These are phyloP conservation scores for Rubroshorea leprosula DNA, from an alignment of 345 rosid species.

Conservation along the genomic window DNA sequence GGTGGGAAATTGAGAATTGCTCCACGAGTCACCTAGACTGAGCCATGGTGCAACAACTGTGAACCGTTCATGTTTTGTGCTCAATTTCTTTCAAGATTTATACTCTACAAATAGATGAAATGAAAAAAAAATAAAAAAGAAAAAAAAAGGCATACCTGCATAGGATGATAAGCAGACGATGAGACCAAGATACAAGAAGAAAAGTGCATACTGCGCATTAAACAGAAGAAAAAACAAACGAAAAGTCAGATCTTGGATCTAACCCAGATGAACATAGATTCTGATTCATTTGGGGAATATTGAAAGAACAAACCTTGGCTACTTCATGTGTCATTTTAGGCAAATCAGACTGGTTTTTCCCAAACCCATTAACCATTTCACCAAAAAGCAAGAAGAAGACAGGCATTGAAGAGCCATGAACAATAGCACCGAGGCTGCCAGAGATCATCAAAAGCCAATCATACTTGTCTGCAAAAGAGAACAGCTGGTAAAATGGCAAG, in stretches of 20 bases:
- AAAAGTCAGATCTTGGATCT: constrained; percentile 46
- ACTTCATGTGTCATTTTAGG: constrained; percentile 91
- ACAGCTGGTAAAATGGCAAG: constrained; percentile 85
- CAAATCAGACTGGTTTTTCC: constrained; percentile 90
- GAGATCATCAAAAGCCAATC: constrained; percentile 71
- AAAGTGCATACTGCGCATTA: constrained; percentile 86
- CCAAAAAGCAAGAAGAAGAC: constrained; percentile 93
- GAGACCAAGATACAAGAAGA: constrained; percentile 92
- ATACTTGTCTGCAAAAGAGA: constrained; percentile 88
- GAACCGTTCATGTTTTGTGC: background rate
- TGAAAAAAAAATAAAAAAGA: background rate
- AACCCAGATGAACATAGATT: background rate
- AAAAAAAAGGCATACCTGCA: constrained; percentile 53
- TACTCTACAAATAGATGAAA: constrained; percentile 4
- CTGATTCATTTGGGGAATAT: background rate
- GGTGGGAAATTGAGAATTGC: constrained; percentile 22
- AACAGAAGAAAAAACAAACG: constrained; percentile 9
- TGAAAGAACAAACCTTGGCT: constrained; percentile 42
- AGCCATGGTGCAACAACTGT: constrained; percentile 6
- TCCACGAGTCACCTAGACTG: constrained; percentile 15
- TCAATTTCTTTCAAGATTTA: constrained; percentile 2
- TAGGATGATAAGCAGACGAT: constrained; percentile 95
- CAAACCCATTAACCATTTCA: constrained; percentile 98
- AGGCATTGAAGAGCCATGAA: constrained; percentile 98
- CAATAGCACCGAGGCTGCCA: constrained; percentile 81